A percentile compares a stretch with the other conserved stretches of the same genome.
These are phyloP conservation scores for Rusavskia elegans DNA, from an alignment of 495 filamentous ascomycete genomes.

Conservation along the genomic window DNA sequence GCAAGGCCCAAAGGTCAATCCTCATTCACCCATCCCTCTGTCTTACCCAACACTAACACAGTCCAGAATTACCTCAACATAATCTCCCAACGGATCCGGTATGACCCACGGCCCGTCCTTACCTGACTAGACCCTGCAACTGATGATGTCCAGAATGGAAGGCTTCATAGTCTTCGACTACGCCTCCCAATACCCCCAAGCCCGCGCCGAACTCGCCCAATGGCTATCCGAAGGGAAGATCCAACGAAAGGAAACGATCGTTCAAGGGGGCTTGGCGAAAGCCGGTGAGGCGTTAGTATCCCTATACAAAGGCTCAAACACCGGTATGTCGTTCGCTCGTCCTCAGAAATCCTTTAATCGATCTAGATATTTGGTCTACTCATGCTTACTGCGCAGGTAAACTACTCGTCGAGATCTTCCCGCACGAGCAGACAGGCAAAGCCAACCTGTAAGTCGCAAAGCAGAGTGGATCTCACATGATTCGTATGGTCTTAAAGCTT, in stretches of 20 bases:
- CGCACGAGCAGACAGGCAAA: neutral
- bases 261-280: conserved; percentile 32
- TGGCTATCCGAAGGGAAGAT: conserved; percentile 39
- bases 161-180: conserved; percentile 43
- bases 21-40: neutral
- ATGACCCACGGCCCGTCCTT: no score
- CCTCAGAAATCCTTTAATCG: no score
- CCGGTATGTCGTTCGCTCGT: neutral
- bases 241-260: conserved; percentile 38
- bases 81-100: conserved; percentile 7
- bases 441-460: no score
- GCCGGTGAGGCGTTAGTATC: conserved; percentile 32
- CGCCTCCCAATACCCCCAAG: conserved; percentile 25
- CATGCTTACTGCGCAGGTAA: neutral
- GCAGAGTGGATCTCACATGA: no score
- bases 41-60: neutral
- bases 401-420: neutral
- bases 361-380: no score
- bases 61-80: neutral
- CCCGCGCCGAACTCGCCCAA: conserved; percentile 28
- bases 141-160: conserved; percentile 36
- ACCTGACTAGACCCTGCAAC: no score
- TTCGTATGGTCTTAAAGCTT: no score
- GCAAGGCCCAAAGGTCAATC: neutral
- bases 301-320: conserved; percentile 27